Evolutionary conservation across 805 yeast species (phyloP).

Genomic region (Candida montana): DNA sequence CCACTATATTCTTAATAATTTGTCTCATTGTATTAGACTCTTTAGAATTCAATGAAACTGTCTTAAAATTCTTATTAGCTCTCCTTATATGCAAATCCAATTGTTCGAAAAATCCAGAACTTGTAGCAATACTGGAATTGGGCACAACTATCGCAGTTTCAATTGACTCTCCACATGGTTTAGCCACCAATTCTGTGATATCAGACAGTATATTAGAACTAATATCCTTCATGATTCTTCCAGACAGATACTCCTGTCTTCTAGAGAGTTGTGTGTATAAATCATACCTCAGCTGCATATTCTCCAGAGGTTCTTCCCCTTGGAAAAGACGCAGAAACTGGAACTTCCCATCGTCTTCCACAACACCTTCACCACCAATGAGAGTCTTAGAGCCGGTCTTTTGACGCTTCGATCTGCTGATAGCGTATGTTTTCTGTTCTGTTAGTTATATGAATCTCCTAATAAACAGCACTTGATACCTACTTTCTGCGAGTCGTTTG

Average conservation of each 20-base stretch:
- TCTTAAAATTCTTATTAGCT: slow-evolving; percentile 7
- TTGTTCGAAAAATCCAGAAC: slow-evolving; percentile 13
- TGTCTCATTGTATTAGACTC: slow-evolving; percentile 24
- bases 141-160: slow-evolving; percentile 20
- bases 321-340: slow-evolving; percentile 17
- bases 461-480: too few species aligned
- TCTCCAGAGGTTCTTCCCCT: slow-evolving; percentile 16
- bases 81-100: slow-evolving; percentile 10
- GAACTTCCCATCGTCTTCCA: background rate
- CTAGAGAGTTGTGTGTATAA: slow-evolving; percentile 10
- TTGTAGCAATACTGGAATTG: slow-evolving; percentile 20
- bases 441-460: too few species aligned
- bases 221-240: slow-evolving; percentile 15
- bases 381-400: slow-evolving; percentile 2
- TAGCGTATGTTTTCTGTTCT: slow-evolving; percentile 17
- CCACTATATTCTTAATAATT: slow-evolving; percentile 19
- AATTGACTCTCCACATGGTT: slow-evolving; percentile 2
- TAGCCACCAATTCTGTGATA: slow-evolving; percentile 7
- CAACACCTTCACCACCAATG: slow-evolving; percentile 16
- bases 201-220: slow-evolving; percentile 12
- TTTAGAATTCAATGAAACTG: slow-evolving; percentile 20
- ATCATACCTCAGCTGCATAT: slow-evolving; percentile 13
- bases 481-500: slow-evolving; percentile 12
- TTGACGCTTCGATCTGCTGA: slow-evolving; percentile 12
- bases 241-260: slow-evolving; percentile 13